Conservation (phyloP, 805 yeast genomes). For the Spathaspora gorwiae region DNA sequence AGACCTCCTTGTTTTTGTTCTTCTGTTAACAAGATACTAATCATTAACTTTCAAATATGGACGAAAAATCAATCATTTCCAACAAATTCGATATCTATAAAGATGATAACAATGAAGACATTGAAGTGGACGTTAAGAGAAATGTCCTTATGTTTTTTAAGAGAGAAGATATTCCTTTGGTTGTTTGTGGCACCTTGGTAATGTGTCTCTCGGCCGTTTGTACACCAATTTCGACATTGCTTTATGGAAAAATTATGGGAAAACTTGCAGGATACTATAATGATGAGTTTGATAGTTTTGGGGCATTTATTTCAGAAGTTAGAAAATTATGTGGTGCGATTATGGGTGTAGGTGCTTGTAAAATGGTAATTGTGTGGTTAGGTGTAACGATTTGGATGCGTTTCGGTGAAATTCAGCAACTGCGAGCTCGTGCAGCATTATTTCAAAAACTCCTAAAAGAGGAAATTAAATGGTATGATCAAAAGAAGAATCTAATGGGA, state of each 20-base stretch:
- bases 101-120: not conserved
- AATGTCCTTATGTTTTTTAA: slow-evolving; percentile 13
- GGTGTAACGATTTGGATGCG: slow-evolving; percentile 60
- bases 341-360: slow-evolving; percentile 28
- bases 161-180: slow-evolving; percentile 11
- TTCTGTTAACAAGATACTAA: no score
- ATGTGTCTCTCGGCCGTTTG: slow-evolving; percentile 51
- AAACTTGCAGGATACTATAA: slow-evolving; percentile 22
- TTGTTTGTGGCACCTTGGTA: slow-evolving; percentile 24
- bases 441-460: slow-evolving; percentile 42
- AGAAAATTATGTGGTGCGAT: slow-evolving; percentile 26
- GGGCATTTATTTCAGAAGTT: slow-evolving; percentile 20
- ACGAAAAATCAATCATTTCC: not conserved
- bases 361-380: slow-evolving; percentile 41
- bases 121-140: not conserved
- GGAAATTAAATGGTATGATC: slow-evolving; percentile 61
- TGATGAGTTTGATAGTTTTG: slow-evolving; percentile 24
- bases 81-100: not conserved
- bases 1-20: no score
- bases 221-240: slow-evolving; percentile 57
- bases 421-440: slow-evolving; percentile 47
- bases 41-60: not conserved
- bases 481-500: slow-evolving; percentile 53
- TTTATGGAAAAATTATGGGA: slow-evolving; percentile 62
- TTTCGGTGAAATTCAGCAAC: slow-evolving; percentile 68